These are phyloP conservation scores for Lachancea dasiensis DNA, from an alignment of 805 yeast species.

Conservation along the genomic window DNA sequence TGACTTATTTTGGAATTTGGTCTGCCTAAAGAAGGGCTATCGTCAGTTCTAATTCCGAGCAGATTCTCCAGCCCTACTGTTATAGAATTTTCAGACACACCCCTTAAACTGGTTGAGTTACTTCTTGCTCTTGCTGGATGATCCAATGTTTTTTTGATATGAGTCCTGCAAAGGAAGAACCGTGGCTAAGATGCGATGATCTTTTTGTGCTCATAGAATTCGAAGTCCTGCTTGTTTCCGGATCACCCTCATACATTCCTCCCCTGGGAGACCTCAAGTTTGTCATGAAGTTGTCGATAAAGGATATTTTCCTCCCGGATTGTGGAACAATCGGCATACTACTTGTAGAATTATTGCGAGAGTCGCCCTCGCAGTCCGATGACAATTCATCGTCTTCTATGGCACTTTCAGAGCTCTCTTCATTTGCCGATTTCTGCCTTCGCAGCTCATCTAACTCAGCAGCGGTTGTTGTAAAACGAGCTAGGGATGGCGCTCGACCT, in stretches of 20 bases:
- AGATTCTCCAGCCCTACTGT: conserved; percentile 1
- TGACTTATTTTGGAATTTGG: conserved; percentile 4
- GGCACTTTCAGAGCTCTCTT: conserved; percentile 3
- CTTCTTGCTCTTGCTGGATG: background rate
- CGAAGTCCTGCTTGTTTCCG: background rate
- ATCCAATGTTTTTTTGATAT: background rate
- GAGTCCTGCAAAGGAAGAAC: conserved; percentile 8
- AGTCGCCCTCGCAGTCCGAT: background rate
- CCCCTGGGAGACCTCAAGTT: conserved; percentile 20
- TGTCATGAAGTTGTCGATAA: conserved; percentile 30
- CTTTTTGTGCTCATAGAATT: conserved; percentile 8
- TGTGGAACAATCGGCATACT: conserved; percentile 20
- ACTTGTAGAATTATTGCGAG: too few species aligned
- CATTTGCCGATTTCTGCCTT: conserved; percentile 2
- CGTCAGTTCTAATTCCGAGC: background rate
- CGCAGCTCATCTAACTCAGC: conserved; percentile 7
- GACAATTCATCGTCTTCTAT: conserved; percentile 10
- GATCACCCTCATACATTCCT: conserved; percentile 11
- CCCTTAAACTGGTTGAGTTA: background rate
- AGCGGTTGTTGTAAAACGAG: too few species aligned
- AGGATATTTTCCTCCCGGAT: conserved; percentile 25
- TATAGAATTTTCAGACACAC: background rate
- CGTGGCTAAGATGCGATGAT: conserved; percentile 10
- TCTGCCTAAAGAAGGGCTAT: background rate
- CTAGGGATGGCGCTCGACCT: too few species aligned